phyloP scores from a whole-genome alignment of 352 stramenopile genomes.

The Pythium guiyangense region DNA sequence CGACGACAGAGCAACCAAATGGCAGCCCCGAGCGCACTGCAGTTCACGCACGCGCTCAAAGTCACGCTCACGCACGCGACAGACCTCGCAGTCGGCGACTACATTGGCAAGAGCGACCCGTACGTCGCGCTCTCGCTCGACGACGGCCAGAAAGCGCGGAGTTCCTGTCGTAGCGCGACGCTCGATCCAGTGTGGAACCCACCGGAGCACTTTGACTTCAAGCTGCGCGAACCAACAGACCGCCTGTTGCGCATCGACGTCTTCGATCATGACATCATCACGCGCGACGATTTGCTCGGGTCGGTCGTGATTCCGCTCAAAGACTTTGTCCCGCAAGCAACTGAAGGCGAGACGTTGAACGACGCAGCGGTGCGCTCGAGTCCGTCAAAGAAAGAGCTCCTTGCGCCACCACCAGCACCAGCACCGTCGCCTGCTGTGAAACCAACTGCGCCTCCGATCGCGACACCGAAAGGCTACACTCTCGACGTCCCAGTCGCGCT shows the following conservation, averaged over 20 bases:
- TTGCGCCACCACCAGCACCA: neutral
- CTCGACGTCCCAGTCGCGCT: slow-evolving; percentile 16
- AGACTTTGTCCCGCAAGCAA: slow-evolving; percentile 7
- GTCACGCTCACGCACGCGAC: slow-evolving; percentile 26
- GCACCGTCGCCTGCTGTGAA: too few species aligned
- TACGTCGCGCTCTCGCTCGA: slow-evolving; percentile 26
- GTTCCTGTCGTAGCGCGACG: slow-evolving; percentile 18
- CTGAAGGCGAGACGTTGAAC: neutral
- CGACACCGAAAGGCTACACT: slow-evolving; percentile 7
- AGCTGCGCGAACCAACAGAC: slow-evolving; percentile 13
- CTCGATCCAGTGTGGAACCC: slow-evolving; percentile 27
- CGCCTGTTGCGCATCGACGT: slow-evolving; percentile 19
- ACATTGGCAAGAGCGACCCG: slow-evolving; percentile 26
- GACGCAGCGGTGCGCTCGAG: neutral
- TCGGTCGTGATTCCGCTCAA: slow-evolving; percentile 19
- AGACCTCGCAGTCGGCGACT: slow-evolving; percentile 23
- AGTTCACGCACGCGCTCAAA: slow-evolving; percentile 12
- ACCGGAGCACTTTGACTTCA: slow-evolving; percentile 32
- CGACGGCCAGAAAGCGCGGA: slow-evolving; percentile 16
- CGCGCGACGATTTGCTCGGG: slow-evolving; percentile 22
- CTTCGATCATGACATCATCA: slow-evolving; percentile 26
- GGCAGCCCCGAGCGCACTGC: neutral
- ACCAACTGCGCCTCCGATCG: neutral
- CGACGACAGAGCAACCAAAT: too few species aligned
- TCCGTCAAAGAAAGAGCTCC: neutral